phyloP scores from a whole-genome alignment of 2,329 filamentous ascomycete genomes.

The Clarireedia sp. region DNA sequence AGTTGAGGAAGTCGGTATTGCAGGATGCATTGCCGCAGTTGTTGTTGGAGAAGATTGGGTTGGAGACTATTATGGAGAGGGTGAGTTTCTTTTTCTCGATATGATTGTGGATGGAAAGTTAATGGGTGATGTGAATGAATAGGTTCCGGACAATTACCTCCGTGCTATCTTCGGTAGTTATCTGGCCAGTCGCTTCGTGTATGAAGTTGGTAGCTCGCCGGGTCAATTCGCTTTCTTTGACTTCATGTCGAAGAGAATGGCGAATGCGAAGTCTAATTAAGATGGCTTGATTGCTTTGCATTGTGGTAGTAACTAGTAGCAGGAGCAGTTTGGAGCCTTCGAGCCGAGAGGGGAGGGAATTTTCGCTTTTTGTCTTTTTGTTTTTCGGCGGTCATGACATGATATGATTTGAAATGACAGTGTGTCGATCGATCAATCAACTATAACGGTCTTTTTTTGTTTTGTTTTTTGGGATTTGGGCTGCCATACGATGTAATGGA shows the following conservation, averaged over 20 bases:
- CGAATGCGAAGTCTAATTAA: background rate
- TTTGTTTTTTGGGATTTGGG: too few relatives aligned
- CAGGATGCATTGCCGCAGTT: conserved; percentile 78
- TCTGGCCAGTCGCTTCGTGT: conserved; percentile 90
- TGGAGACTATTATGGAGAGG: conserved; percentile 77
- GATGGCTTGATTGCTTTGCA: too few relatives aligned
- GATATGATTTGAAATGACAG: too few relatives aligned
- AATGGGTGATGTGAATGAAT: background rate
- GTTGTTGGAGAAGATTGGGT: conserved; percentile 79
- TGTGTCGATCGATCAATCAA: too few relatives aligned
- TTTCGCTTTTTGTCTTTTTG: too few relatives aligned
- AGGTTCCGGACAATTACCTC: conserved; percentile 85
- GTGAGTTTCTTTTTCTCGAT: conserved; percentile 38
- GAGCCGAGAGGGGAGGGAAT: too few relatives aligned
- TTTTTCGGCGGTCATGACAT: too few relatives aligned
- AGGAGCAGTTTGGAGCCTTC: too few relatives aligned
- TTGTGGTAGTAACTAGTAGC: too few relatives aligned
- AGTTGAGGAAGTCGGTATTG: conserved; percentile 70
- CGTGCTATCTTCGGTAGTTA: conserved; percentile 94
- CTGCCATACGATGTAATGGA: too few relatives aligned
- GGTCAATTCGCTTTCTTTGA: conserved; percentile 98
- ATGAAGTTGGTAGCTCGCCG: conserved; percentile 85
- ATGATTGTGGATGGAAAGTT: background rate
- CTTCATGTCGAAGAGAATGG: conserved; percentile 40
- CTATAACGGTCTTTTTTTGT: too few relatives aligned